Conservation (phyloP, 2,329 filamentous ascomycete genomes). For the Phyllosticta paracitricarpa region DNA sequence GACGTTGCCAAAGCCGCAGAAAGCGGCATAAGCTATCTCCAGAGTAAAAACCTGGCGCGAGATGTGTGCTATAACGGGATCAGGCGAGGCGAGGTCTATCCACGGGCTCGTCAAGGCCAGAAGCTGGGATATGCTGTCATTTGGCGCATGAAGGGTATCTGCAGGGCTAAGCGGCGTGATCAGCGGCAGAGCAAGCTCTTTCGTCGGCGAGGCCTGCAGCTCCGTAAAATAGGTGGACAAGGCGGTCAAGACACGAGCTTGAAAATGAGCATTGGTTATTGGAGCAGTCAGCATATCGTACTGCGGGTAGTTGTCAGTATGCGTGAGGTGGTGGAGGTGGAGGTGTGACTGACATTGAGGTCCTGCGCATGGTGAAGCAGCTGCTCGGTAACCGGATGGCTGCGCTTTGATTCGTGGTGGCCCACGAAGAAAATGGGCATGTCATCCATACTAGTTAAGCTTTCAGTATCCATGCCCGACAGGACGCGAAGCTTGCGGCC, state of each 20-base stretch:
- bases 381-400: conserved; percentile 50
- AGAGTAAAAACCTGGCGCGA: conserved; percentile 84
- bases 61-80: conserved; percentile 74
- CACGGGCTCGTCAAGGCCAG: conserved; percentile 77
- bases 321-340: background rate
- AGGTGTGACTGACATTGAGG: conserved; percentile 47
- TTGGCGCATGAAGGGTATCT: conserved; percentile 66
- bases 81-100: conserved; percentile 79
- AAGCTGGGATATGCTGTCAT: conserved; percentile 59
- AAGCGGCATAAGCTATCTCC: conserved; percentile 89
- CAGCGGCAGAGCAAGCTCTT: conserved; percentile 33
- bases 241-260: conserved; percentile 54
- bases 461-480: conserved; percentile 18
- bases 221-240: conserved; percentile 46
- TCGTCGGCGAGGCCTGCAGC: conserved; percentile 32
- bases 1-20: conserved; percentile 80
- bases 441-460: conserved; percentile 17
- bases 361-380: conserved; percentile 60
- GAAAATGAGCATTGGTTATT: conserved; percentile 66
- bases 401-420: conserved; percentile 59
- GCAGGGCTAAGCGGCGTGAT: conserved; percentile 61
- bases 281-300: conserved; percentile 72
- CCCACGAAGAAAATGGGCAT: conserved; percentile 56
- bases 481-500: conserved; percentile 16
- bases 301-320: conserved; percentile 32